Evolutionary conservation across 345 rosid species (phyloP), one percentile per base, ranked within the genome.

Genomic region (Rhizophora mangle): DNA sequence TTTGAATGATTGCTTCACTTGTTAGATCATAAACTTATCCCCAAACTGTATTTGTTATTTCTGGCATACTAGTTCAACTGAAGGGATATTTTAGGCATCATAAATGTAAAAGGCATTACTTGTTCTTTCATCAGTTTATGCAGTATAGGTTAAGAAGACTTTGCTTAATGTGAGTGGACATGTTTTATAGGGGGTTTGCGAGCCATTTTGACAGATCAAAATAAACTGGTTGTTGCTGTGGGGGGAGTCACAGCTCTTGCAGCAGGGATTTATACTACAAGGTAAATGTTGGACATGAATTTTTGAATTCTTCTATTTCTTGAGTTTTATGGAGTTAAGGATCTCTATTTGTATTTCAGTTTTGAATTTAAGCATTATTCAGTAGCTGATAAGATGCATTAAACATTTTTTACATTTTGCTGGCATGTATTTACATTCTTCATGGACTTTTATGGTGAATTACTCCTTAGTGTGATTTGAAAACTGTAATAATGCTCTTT

Each of bases 241-340:
- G 99, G 97, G 49, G 97, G 99, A 70, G 78, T 92, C 53, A 95
- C 99, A 24, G 99, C 99, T 75, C 92, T 95, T 66, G 99, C 99
- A 30, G 97, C 97, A 20, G 99, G 99, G 55, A 73, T 95, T 80
- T 95, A 95, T 83, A 92, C 97, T 63, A 92, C 99, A 52, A 87
- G 99, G 99, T 92, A 77, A 74, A 72, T 56, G 5, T 69, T 68
- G 60, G 68, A 26, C 21, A 7, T 62, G 18, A 43, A 46, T 26
- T 26, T n/a, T 34, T 52, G 13, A 27, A 39, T 55, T 19, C 6
- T 26, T 31, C 58, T 51, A 16, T 16, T 8, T 55, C 55, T 63
- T 34, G 37, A 31, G 51, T 34, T 39, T 20, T 18, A 11, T 36
- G 19, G 58, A 55, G 63, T 54, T 52, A 18, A 55, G 27, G 24